Evolutionary conservation across 257 asterid genomes (phyloP).

Genomic region (Nicotiana noctiflora): DNA sequence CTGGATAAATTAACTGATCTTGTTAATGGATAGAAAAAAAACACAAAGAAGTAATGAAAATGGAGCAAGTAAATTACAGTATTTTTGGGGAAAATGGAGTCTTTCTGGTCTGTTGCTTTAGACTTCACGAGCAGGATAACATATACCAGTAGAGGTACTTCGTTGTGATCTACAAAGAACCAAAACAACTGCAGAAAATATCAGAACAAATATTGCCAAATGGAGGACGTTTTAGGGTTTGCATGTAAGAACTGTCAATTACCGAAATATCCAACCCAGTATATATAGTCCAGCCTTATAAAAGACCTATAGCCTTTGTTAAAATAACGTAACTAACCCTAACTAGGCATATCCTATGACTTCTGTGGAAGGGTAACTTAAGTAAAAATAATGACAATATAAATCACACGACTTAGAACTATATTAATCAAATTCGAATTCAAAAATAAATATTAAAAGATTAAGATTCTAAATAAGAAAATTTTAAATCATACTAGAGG

Average conservation of each 20-base stretch:
- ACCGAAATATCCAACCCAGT: slow-evolving; percentile 1
- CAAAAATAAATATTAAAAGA: no score
- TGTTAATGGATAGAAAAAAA: not conserved
- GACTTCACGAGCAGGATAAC: not conserved
- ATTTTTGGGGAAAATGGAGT: not conserved
- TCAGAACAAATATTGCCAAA: not conserved
- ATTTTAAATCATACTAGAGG: no score
- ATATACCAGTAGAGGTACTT: not conserved
- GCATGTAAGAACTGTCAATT: not conserved
- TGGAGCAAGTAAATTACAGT: not conserved
- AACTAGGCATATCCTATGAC: not conserved
- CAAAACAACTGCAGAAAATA: not conserved
- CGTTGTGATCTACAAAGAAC: not conserved
- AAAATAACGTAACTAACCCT: not conserved
- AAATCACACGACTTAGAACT: no score
- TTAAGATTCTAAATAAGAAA: no score
- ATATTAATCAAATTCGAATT: no score
- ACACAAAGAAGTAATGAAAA: not conserved
- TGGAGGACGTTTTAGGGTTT: not conserved
- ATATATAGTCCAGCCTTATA: no score
- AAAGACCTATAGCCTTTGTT: not conserved
- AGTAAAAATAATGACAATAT: no score
- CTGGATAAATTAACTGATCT: not conserved
- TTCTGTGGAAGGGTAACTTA: no score
- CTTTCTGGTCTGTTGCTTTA: not conserved